Percentiles rank a stretch among this genome's conserved stretches.
Conservation (phyloP, 2,329 filamentous ascomycete species). For the Verticillium tricorpus region DNA sequence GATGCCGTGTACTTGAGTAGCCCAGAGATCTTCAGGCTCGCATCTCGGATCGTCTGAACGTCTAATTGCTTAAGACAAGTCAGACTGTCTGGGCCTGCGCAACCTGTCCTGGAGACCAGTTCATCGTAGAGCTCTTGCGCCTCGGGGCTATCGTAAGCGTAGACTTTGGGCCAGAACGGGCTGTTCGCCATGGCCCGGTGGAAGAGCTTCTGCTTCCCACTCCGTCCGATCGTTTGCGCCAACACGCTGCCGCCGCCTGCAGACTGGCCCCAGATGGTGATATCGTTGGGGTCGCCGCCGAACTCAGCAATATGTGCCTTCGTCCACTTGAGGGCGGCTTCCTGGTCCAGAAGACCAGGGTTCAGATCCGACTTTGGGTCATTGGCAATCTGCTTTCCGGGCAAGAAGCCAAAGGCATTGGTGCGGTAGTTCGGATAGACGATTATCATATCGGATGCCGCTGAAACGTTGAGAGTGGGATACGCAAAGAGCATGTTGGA, state of each 20-base stretch:
- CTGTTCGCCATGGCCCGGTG: slow-evolving; percentile 30
- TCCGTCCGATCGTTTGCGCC: slow-evolving; percentile 11
- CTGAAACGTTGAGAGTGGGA: slow-evolving; percentile 52
- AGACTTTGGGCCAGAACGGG: slow-evolving; percentile 58
- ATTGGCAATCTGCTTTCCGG: slow-evolving; percentile 40
- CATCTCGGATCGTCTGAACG: slow-evolving; percentile 46
- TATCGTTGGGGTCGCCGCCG: slow-evolving; percentile 18
- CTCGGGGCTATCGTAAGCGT: slow-evolving; percentile 43
- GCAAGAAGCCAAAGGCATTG: slow-evolving; percentile 53
- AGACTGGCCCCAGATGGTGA: slow-evolving; percentile 23
- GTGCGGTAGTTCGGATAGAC: slow-evolving; percentile 48
- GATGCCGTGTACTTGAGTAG: slow-evolving; percentile 49
- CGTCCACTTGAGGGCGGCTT: slow-evolving; percentile 20
- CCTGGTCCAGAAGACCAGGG: slow-evolving; percentile 36
- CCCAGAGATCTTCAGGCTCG: slow-evolving; percentile 42
- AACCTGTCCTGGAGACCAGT: slow-evolving; percentile 42
- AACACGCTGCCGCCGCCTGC: slow-evolving; percentile 18
- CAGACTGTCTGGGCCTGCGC: slow-evolving; percentile 39
- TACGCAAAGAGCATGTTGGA: slow-evolving; percentile 24
- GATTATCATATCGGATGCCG: slow-evolving; percentile 41
- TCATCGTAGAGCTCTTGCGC: slow-evolving; percentile 46
- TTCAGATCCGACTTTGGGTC: slow-evolving; percentile 43
- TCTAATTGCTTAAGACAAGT: slow-evolving; percentile 50
- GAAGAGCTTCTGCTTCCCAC: slow-evolving; percentile 15
- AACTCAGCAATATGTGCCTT: slow-evolving; percentile 20